Conservation (phyloP, 495 filamentous ascomycete genomes). For the Schizothecium vesticola region DNA sequence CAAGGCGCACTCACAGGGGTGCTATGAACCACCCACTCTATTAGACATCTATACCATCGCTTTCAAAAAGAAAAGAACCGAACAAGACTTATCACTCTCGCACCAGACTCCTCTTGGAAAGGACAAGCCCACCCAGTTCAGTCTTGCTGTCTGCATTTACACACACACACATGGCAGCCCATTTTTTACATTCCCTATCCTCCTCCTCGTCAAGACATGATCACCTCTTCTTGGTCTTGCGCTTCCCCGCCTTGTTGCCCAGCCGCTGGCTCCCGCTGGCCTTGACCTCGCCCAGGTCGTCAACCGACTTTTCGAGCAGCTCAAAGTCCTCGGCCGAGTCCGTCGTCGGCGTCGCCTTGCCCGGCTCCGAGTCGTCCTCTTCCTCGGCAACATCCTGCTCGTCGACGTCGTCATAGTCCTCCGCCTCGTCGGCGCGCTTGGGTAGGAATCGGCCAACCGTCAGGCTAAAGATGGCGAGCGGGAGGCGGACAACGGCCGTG, state of each 20-base stretch:
- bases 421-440: conserved; percentile 31
- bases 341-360: conserved; percentile 39
- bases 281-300: conserved; percentile 38
- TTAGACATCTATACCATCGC: not conserved
- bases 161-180: not conserved
- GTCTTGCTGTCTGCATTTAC: not conserved
- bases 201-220: conserved; percentile 5
- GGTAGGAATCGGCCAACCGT: conserved; percentile 51
- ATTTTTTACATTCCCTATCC: not conserved
- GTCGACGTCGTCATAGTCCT: conserved; percentile 30
- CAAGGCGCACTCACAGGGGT: not conserved
- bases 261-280: conserved; percentile 37
- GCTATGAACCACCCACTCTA: not conserved
- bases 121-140: not conserved
- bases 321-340: conserved; percentile 53
- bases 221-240: conserved; percentile 45
- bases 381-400: conserved; percentile 23
- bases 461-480: conserved; percentile 57
- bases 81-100: not conserved
- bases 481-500: conserved; percentile 65
- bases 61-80: not conserved
- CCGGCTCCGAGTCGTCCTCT: conserved; percentile 32
- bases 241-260: conserved; percentile 39
- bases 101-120: not conserved
- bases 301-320: conserved; percentile 48